Base-by-base conservation (phyloP, 148 eudicot genomes). In the Suaeda aralocaspica region DNA sequence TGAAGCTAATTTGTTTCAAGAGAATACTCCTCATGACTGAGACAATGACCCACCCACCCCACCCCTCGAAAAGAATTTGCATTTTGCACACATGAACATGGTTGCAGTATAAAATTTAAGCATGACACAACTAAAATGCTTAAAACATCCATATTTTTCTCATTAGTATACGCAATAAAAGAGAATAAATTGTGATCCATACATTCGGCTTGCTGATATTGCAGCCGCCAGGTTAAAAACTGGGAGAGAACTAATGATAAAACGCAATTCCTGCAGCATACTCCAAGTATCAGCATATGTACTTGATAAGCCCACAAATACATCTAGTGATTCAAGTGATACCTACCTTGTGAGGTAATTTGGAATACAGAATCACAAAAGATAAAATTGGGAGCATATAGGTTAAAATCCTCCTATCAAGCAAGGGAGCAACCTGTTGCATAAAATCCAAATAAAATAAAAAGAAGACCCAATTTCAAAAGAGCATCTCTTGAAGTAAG, bases 301-400 rank as follows among this genome's bases (percentile, higher is more conserved):
- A 49, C 21, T 61, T 11, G 64, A 6, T 18, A 33, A 52, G n/a
- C 50, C 63, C n/a, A 36, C 30, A 24, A 9, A 29, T 36, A 67
- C 29, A 57, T n/a, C n/a, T n/a, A n/a, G n/a, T n/a, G n/a, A n/a
- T 22, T 22, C 21, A 69, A 21, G 56, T 66, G 69, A 36, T 30
- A 29, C 72, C 56, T 85, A 93, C 98, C 98, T 93, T 93, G 83
- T 93, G 98, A 71, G 95, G 95, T 70, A 93, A 94, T 80, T 93
- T 93, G 52, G 96, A 93, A 73, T 93, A 93, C 58, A 93, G 84
- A 59, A 88, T 55, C 61, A 88, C 77, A 76, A 91, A 93, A 34
- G 89, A 81, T 26, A 91, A 63, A 74, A 83, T 83, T 66, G 98
- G 98, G 79, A 93, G 80, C 42, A 86, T 42, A 74, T 87, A 91